Evolutionary conservation across 306 rosid species (phyloP).

Genomic region (Erythrophleum fordii): DNA sequence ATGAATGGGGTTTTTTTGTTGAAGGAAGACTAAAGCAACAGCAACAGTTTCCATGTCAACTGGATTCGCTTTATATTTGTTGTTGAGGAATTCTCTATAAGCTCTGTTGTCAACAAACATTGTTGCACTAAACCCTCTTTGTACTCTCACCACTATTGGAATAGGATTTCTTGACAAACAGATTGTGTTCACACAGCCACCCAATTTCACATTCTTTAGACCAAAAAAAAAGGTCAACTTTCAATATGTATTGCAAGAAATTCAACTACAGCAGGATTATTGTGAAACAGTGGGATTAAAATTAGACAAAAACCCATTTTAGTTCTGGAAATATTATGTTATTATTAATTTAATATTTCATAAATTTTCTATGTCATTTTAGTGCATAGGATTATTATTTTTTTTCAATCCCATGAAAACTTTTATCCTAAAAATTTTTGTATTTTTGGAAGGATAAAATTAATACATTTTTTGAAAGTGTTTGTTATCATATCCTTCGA

Average conservation of each 20-base stretch:
- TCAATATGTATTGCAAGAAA: neutral
- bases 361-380: neutral
- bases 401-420: neutral
- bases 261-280: neutral
- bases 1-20: conserved; percentile 49
- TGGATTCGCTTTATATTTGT: conserved; percentile 56
- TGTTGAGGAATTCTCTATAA: conserved; percentile 55
- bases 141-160: conserved; percentile 48
- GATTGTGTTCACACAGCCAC: conserved; percentile 55
- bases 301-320: neutral
- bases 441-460: too few relatives aligned
- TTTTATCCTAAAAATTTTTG: too few relatives aligned
- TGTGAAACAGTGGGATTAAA: neutral
- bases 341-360: too few relatives aligned
- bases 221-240: neutral
- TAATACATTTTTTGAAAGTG: too few relatives aligned
- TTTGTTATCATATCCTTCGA: too few relatives aligned
- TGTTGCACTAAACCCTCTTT: conserved; percentile 62
- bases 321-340: too few relatives aligned
- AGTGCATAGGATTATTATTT: neutral
- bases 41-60: conserved; percentile 82
- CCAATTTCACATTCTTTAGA: conserved; percentile 52
- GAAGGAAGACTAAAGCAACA: conserved; percentile 56
- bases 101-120: conserved; percentile 68
- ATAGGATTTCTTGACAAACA: conserved; percentile 41